Base-by-base conservation (phyloP, 139 green algal genomes). In the Coelastrella sp. region DNA sequence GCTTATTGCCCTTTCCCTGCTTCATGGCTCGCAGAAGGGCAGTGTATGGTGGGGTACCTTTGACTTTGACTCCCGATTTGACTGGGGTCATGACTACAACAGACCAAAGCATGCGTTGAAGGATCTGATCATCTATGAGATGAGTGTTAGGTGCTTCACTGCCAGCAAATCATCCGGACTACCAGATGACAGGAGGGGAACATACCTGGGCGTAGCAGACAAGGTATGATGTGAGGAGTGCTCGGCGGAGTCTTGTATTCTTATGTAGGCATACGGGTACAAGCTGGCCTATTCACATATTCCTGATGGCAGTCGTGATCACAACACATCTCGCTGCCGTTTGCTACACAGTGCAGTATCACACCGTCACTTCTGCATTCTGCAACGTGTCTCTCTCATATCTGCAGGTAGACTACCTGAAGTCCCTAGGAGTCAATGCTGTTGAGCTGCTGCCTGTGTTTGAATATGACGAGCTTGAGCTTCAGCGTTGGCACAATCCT, bases 401-500 rank as follows among this genome's bases (percentile, higher is more conserved):
- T 9, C 45, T 71, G 1, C 90, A 91, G 87, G 89, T 83, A 5
- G 43, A 84, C 19, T 93, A 97, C 86, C 88, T 98, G 5, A 51
- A 87, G 43, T 86, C 90, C n/a, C 91, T 98, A 41, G 95, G 96
- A 7, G 85, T 98, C 45, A 98, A 91, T 41, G 95, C 94, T 6
- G 95, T 98, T 40, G 96, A 98, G 91, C 90, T 98, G 59, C 89
- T 98, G 84, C 96, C 96, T 0, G 94, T 98, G 9, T 98, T 98
- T 89, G 96, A 98, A 87, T 98, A 94, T 51, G 95, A 98, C 71
- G 96, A 98, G 91, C 88, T 98, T 32, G 96, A 98, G 90, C 96
- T 98, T 79, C 92, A 97, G 91, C 84, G 94, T 30, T 74, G 74
- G 60, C 84, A 71, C 59, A 98, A 98, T 90, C 94, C 96, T 0